Evolutionary conservation across 257 asterid genomes (phyloP).

Genomic region (Paulownia fortunei): DNA sequence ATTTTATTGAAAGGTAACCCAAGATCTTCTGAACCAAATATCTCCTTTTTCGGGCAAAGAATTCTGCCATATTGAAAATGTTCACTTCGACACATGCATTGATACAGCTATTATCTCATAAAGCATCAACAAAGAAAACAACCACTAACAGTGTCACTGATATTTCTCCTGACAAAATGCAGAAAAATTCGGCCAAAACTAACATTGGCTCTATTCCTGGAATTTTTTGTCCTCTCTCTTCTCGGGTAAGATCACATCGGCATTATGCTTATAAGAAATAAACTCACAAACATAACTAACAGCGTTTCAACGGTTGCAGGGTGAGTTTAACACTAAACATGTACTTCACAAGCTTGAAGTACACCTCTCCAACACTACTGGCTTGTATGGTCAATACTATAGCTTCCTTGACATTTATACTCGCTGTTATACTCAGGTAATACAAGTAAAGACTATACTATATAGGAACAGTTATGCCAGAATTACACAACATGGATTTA

Average conservation of each 20-base stretch:
- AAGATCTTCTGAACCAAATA: neutral
- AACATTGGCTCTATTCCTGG: constrained; percentile 54
- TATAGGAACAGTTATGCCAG: neutral
- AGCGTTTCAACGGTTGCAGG: constrained; percentile 42
- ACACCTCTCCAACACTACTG: constrained; percentile 68
- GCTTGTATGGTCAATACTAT: constrained; percentile 72
- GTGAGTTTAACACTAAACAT: constrained; percentile 73
- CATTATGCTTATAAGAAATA: neutral
- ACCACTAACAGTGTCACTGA: neutral
- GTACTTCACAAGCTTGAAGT: constrained; percentile 68
- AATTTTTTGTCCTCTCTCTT: constrained; percentile 64
- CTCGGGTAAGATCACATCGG: constrained; percentile 57
- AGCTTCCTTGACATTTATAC: constrained; percentile 70
- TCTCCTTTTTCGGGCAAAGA: neutral
- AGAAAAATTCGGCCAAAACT: constrained; percentile 68
- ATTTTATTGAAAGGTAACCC: constrained; percentile 65
- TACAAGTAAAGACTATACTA: neutral
- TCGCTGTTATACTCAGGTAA: constrained; percentile 78
- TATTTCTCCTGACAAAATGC: constrained; percentile 31
- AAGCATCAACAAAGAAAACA: no score
- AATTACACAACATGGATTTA: neutral
- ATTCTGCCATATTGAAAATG: neutral
- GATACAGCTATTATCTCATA: neutral
- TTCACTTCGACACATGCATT: no score
- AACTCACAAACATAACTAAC: neutral